Evolutionary conservation across 2,329 filamentous ascomycete genomes (phyloP).

Genomic region (Endothia cerciana): DNA sequence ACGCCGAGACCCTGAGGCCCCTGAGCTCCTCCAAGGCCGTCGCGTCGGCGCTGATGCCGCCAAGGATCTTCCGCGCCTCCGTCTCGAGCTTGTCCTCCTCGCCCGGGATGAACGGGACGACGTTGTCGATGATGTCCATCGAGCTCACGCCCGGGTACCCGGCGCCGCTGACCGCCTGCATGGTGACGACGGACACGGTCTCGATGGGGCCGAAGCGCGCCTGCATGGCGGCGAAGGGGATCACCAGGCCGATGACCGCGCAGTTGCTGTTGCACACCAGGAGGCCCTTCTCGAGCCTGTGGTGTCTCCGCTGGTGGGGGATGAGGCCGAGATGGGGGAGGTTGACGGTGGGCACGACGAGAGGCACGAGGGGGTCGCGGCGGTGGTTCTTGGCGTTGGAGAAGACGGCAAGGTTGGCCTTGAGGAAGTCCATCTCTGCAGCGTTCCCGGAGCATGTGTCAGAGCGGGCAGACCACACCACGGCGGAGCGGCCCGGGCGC

Average conservation of each 20-base stretch:
- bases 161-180: constrained; percentile 92
- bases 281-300: constrained; percentile 80
- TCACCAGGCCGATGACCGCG: constrained; percentile 93
- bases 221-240: constrained; percentile 90
- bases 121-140: constrained; percentile 97
- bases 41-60: constrained; percentile 68
- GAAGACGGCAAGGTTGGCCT: constrained; percentile 87
- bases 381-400: constrained; percentile 99
- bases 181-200: constrained; percentile 77
- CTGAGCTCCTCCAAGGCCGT: constrained; percentile 79
- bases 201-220: constrained; percentile 84
- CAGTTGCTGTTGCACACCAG: constrained; percentile 98
- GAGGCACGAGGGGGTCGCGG: constrained; percentile 83
- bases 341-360: constrained; percentile 96
- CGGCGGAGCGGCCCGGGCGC: no score
- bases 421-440: constrained; percentile 86
- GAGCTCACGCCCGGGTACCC: constrained; percentile 88
- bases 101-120: constrained; percentile 89
- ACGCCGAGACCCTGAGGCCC: constrained; percentile 76
- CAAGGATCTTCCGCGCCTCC: constrained; percentile 94
- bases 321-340: constrained; percentile 85
- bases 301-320: constrained; percentile 79
- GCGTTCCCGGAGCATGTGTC: constrained; percentile 17
- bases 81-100: constrained; percentile 97
- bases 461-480: constrained; percentile 1